These are phyloP conservation scores for Hibiscus trionum DNA, from an alignment of 345 rosid species.

Conservation along the genomic window DNA sequence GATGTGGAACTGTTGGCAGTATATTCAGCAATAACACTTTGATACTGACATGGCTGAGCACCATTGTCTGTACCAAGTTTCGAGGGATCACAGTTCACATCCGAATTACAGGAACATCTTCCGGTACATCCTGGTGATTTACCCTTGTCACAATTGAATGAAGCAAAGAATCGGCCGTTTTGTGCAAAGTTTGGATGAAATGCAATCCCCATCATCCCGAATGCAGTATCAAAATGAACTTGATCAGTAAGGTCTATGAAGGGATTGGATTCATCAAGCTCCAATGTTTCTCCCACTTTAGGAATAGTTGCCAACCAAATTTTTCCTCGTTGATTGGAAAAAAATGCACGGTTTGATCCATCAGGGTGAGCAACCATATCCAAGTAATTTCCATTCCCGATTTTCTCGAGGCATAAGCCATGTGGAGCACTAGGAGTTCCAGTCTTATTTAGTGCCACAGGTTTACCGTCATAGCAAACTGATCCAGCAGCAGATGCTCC, in stretches of 20 bases:
- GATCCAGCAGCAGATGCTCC: conserved; percentile 46
- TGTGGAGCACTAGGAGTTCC: conserved; percentile 37
- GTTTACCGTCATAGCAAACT: conserved; percentile 53
- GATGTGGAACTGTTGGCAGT: conserved; percentile 50
- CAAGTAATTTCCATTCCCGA: conserved; percentile 61
- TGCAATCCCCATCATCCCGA: conserved; percentile 87
- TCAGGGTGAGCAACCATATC: conserved; percentile 91
- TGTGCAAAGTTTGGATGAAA: conserved; percentile 67
- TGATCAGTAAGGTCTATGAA: conserved; percentile 74
- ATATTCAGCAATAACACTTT: conserved; percentile 64
- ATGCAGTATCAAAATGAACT: conserved; percentile 46
- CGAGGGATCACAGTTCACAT: conserved; percentile 81
- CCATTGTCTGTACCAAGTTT: conserved; percentile 55
- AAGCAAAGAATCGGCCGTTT: conserved; percentile 73
- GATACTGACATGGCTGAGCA: conserved; percentile 67
- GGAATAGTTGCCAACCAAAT: conserved; percentile 77
- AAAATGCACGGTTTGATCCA: conserved; percentile 74
- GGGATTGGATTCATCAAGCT: conserved; percentile 57
- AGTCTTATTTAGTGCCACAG: conserved; percentile 33
- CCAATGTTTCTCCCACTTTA: conserved; percentile 47
- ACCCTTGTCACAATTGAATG: conserved; percentile 75
- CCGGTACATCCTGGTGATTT: conserved; percentile 65
- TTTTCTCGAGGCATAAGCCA: conserved; percentile 79
- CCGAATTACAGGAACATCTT: conserved; percentile 78
- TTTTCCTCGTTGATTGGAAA: conserved; percentile 61